Evolutionary conservation across 495 filamentous ascomycete species (phyloP).

Genomic region (Glutinoglossum americanum): DNA sequence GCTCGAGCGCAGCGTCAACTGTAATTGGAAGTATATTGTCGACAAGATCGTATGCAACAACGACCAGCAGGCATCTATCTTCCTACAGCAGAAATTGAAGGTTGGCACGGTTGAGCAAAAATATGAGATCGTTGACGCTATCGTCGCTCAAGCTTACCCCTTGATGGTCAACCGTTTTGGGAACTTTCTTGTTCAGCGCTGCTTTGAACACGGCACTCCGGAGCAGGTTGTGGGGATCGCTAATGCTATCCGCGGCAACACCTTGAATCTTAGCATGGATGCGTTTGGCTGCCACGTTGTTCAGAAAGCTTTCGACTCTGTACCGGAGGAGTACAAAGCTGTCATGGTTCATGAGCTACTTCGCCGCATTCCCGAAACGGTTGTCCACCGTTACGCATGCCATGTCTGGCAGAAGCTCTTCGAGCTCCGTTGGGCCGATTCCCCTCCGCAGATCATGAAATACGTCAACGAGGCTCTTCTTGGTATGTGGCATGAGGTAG

Average conservation of each 20-base stretch:
- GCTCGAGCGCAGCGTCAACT: conserved; percentile 86
- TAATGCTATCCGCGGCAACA: conserved; percentile 84
- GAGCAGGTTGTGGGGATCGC: conserved; percentile 93
- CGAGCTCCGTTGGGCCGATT: conserved; percentile 83
- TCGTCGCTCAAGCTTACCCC: conserved; percentile 85
- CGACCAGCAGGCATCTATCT: conserved; percentile 96
- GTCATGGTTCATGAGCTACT: conserved; percentile 95
- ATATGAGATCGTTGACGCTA: conserved; percentile 88
- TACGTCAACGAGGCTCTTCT: conserved; percentile 89
- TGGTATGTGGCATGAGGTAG: conserved; percentile 98
- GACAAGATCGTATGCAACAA: conserved; percentile 99
- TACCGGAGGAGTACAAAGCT: conserved; percentile 92
- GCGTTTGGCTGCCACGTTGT: conserved; percentile 96
- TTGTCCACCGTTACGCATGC: conserved; percentile 94
- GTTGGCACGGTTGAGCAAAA: conserved; percentile 90
- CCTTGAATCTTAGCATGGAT: conserved; percentile 88
- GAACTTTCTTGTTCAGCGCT: conserved; percentile 96
- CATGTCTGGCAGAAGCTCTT: conserved; percentile 99
- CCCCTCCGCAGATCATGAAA: conserved; percentile 93
- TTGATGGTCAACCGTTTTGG: conserved; percentile 95
- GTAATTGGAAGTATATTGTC: conserved; percentile 98
- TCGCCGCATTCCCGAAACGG: conserved; percentile 88
- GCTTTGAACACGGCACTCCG: conserved; percentile 91
- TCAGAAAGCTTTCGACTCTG: conserved; percentile 93
- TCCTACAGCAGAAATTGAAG: conserved; percentile 96